phyloP scores from a whole-genome alignment of 768 basidiomycete species.

The Dacryopinax spathularia region DNA sequence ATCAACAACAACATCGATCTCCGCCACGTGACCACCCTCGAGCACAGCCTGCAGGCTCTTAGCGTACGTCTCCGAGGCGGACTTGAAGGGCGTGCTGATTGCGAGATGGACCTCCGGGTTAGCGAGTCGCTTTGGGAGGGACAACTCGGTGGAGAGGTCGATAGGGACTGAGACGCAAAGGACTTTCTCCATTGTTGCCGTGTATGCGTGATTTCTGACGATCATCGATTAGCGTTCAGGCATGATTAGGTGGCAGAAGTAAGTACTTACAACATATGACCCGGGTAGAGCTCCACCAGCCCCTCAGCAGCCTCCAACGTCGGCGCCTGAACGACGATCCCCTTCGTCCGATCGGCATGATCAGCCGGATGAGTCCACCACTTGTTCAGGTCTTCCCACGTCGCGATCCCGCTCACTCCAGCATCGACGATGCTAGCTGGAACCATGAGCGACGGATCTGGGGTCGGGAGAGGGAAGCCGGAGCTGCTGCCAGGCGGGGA shows the following conservation, averaged over 20 bases:
- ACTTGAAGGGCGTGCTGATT: slow-evolving; percentile 43
- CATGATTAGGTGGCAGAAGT: slow-evolving; percentile 10
- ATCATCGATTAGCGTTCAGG: slow-evolving; percentile 29
- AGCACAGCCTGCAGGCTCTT: slow-evolving; percentile 54
- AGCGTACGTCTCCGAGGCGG: slow-evolving; percentile 35
- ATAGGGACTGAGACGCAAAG: slow-evolving; percentile 52
- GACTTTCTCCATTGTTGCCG: background rate
- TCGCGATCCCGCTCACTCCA: slow-evolving; percentile 36
- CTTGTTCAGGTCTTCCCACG: slow-evolving; percentile 29
- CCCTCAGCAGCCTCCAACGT: slow-evolving; percentile 21
- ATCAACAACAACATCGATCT: slow-evolving; percentile 50
- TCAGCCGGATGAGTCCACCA: slow-evolving; percentile 43
- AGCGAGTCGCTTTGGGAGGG: slow-evolving; percentile 24
- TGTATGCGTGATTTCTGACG: background rate
- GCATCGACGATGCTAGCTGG: slow-evolving; percentile 55
- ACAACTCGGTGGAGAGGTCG: slow-evolving; percentile 31
- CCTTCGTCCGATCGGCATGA: slow-evolving; percentile 26
- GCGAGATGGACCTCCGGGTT: slow-evolving; percentile 34
- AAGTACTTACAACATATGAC: background rate
- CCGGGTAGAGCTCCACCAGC: background rate
- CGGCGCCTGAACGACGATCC: slow-evolving; percentile 44
- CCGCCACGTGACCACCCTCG: slow-evolving; percentile 45
- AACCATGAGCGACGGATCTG: slow-evolving; percentile 51
- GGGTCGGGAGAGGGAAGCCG: slow-evolving; percentile 44
- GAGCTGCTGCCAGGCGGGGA: slow-evolving; percentile 47